Percentiles rank a stretch among this genome's conserved stretches.
These are phyloP conservation scores for Kockovaella imperatae DNA, from an alignment of 768 basidiomycete genomes.

Conservation along the genomic window DNA sequence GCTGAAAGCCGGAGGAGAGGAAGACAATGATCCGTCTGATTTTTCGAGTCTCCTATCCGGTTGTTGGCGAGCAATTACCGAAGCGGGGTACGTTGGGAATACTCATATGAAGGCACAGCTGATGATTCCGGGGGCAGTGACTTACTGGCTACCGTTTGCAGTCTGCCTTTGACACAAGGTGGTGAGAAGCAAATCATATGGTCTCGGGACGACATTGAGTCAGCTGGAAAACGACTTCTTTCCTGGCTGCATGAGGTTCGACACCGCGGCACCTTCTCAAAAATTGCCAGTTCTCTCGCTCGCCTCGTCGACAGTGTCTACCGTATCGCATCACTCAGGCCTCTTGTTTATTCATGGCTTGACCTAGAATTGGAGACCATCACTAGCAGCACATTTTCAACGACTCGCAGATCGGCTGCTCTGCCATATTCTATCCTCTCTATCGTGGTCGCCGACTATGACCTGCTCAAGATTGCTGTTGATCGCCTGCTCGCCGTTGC, in stretches of 20 bases:
- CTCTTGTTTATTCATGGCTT: constrained; percentile 27
- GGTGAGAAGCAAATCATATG: constrained; percentile 15
- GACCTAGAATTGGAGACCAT: constrained; percentile 36
- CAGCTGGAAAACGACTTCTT: constrained; percentile 28
- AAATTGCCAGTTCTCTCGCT: constrained; percentile 35
- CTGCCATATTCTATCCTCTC: constrained; percentile 39
- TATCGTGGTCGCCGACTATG: constrained; percentile 22
- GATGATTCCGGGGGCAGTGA: constrained; percentile 10
- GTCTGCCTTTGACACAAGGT: constrained; percentile 13
- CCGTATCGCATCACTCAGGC: constrained; percentile 3
- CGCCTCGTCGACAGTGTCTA: constrained; percentile 23
- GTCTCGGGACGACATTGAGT: constrained; percentile 15
- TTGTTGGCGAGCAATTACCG: constrained; percentile 43
- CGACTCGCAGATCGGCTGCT: constrained; percentile 40
- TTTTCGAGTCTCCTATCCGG: constrained; percentile 35
- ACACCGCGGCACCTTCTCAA: constrained; percentile 43
- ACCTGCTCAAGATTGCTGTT: constrained; percentile 27
- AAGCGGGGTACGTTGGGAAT: constrained; percentile 39
- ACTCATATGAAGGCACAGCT: neutral
- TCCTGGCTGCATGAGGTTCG: constrained; percentile 41
- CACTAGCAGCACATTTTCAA: constrained; percentile 26
- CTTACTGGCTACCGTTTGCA: constrained; percentile 20
- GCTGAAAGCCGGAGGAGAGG: constrained; percentile 20
- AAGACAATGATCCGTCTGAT: constrained; percentile 19
- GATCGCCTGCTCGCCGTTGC: constrained; percentile 22